These are phyloP conservation scores for Luzula sylvatica DNA, from an alignment of 176 grass and related monocot species.

Conservation along the genomic window DNA sequence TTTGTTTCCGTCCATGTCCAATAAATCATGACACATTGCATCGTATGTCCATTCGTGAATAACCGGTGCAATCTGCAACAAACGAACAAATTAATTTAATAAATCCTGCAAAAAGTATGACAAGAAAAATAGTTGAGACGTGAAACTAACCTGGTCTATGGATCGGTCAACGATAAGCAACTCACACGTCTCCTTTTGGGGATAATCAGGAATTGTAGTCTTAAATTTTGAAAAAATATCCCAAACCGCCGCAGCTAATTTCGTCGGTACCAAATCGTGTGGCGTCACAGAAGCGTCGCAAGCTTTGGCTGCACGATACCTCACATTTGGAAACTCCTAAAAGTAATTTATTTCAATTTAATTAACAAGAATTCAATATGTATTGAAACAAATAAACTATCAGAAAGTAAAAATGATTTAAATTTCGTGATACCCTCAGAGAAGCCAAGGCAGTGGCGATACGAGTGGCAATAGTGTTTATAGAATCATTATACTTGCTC, in stretches of 20 bases:
- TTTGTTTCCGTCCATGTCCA: conserved; percentile 86
- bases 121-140: neutral
- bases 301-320: conserved; percentile 69
- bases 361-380: neutral
- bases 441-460: conserved; percentile 86
- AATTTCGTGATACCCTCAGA: conserved; percentile 46
- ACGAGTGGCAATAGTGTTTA: conserved; percentile 73
- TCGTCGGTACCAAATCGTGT: conserved; percentile 66
- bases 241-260: conserved; percentile 71
- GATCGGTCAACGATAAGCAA: conserved; percentile 78
- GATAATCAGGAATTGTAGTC: conserved; percentile 80
- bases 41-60: conserved; percentile 99
- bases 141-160: conserved; percentile 67
- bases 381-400: conserved; percentile 2
- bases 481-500: conserved; percentile 48
- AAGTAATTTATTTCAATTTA: neutral
- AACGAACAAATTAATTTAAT: neutral
- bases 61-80: conserved; percentile 77
- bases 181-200: conserved; percentile 94
- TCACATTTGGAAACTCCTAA: conserved; percentile 78
- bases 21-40: conserved; percentile 91
- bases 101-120: neutral
- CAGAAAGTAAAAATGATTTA: neutral
- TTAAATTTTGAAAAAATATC: conserved; percentile 80
- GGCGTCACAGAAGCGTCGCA: conserved; percentile 28